Evolutionary conservation across 331 rosid species (phyloP).

Genomic region (Quercus tomentella): DNA sequence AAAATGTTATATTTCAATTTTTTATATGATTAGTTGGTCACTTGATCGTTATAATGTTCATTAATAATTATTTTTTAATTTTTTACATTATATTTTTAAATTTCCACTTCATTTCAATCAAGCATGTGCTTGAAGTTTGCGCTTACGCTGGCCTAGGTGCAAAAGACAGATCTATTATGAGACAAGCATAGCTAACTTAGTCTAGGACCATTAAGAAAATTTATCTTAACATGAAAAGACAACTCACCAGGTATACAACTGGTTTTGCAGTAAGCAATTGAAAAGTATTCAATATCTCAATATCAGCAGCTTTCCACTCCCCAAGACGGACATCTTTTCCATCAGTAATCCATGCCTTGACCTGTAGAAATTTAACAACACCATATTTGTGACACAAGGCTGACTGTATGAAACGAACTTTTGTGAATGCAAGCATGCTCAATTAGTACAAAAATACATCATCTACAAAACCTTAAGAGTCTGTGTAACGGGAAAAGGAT

Average conservation of each 20-base stretch:
- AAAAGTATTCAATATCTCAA: conserved; percentile 82
- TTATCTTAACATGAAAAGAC: conserved; percentile 5
- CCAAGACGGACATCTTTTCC: conserved; percentile 95
- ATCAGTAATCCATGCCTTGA: conserved; percentile 66
- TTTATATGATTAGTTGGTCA: too few species aligned
- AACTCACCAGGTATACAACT: conserved; percentile 84
- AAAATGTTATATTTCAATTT: too few species aligned
- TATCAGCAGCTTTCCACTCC: conserved; percentile 95
- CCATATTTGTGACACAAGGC: background rate
- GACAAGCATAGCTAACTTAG: background rate
- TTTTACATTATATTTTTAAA: too few species aligned
- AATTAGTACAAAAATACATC: background rate
- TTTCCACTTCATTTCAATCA: too few species aligned
- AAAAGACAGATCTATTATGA: background rate
- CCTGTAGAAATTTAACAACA: conserved; percentile 37
- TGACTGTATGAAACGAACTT: background rate
- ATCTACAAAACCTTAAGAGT: background rate
- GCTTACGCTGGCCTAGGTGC: background rate
- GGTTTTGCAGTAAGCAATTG: conserved; percentile 98
- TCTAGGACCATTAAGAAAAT: background rate
- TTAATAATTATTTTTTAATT: too few species aligned
- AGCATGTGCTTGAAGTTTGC: too few species aligned
- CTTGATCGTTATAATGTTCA: too few species aligned
- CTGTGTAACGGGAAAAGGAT: background rate
- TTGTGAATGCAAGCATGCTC: background rate